Evolutionary conservation across 495 filamentous ascomycete species (phyloP).

Genomic region (Daldinia vernicosa): DNA sequence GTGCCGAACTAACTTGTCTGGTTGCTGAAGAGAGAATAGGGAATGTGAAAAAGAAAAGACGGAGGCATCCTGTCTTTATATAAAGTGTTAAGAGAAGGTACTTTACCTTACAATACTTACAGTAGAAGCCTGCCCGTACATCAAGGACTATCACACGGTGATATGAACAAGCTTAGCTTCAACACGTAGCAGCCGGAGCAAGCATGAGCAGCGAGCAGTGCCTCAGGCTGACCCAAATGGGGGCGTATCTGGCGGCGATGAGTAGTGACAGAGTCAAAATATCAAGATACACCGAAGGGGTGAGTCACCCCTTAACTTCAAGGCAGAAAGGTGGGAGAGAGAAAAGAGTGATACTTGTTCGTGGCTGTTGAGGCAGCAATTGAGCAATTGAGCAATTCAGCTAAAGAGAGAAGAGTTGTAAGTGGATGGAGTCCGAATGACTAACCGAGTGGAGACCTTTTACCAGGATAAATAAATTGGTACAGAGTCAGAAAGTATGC

Average conservation of each 20-base stretch:
- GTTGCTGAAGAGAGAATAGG: slow-evolving; percentile 8
- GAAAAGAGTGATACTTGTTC: slow-evolving; percentile 5
- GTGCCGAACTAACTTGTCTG: slow-evolving; percentile 14
- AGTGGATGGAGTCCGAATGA: background rate
- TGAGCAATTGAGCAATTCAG: slow-evolving; percentile 3
- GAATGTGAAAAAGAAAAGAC: slow-evolving; percentile 2
- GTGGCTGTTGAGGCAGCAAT: slow-evolving; percentile 26
- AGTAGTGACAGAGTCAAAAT: slow-evolving; percentile 12
- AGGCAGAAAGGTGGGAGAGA: slow-evolving; percentile 28
- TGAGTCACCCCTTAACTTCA: slow-evolving; percentile 36
- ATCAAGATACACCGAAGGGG: slow-evolving; percentile 25
- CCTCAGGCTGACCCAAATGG: slow-evolving; percentile 34
- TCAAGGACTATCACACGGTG: slow-evolving; percentile 15
- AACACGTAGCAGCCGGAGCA: slow-evolving; percentile 17
- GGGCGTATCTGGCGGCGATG: slow-evolving; percentile 15
- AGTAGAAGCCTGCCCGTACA: slow-evolving; percentile 14
- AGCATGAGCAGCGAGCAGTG: slow-evolving; percentile 33
- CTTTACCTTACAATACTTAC: slow-evolving; percentile 14
- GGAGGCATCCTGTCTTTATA: slow-evolving; percentile 8
- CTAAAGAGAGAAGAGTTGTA: background rate
- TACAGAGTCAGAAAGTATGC: background rate
- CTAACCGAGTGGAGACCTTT: background rate
- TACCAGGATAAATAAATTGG: background rate
- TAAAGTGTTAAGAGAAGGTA: slow-evolving; percentile 2
- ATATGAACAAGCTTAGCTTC: slow-evolving; percentile 2